A percentile compares a stretch with the other conserved stretches of the same genome.
Evolutionary conservation across 106 monocot genomes (phyloP).

Genomic region (Platanthera zijinensis): DNA sequence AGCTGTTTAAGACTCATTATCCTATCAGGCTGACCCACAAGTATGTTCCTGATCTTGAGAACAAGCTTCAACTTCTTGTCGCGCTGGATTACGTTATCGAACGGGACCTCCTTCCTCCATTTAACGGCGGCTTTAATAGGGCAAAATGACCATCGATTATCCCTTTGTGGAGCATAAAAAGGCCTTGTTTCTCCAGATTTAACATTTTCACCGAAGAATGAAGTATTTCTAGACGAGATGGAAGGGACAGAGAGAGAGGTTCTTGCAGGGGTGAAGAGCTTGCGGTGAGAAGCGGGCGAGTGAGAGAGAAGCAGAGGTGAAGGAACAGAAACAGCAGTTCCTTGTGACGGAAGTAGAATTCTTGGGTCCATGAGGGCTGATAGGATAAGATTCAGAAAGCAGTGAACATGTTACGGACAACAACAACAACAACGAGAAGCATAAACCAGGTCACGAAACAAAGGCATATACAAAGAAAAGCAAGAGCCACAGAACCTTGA

Average conservation of each 20-base stretch:
- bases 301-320: conserved; percentile 15
- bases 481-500: neutral
- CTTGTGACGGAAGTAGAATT: conserved; percentile 28
- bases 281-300: conserved; percentile 7
- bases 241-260: conserved; percentile 10
- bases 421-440: neutral
- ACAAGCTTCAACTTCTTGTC: conserved; percentile 98
- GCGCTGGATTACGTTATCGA: conserved; percentile 86
- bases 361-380: conserved; percentile 31
- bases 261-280: conserved; percentile 9
- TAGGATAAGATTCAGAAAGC: neutral
- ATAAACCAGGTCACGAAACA: neutral
- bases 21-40: conserved; percentile 82
- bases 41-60: conserved; percentile 82
- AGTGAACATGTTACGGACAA: neutral
- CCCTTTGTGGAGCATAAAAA: neutral
- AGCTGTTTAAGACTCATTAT: conserved; percentile 78
- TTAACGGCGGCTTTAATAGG: conserved; percentile 48
- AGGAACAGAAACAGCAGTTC: conserved; percentile 11
- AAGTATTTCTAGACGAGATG: conserved; percentile 11
- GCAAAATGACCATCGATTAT: conserved; percentile 1
- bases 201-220: conserved; percentile 35
- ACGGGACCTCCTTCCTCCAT: conserved; percentile 75
- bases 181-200: conserved; percentile 6
- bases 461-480: neutral